Conservation (phyloP, 345 rosid genomes). For the Alliaria petiolata region DNA sequence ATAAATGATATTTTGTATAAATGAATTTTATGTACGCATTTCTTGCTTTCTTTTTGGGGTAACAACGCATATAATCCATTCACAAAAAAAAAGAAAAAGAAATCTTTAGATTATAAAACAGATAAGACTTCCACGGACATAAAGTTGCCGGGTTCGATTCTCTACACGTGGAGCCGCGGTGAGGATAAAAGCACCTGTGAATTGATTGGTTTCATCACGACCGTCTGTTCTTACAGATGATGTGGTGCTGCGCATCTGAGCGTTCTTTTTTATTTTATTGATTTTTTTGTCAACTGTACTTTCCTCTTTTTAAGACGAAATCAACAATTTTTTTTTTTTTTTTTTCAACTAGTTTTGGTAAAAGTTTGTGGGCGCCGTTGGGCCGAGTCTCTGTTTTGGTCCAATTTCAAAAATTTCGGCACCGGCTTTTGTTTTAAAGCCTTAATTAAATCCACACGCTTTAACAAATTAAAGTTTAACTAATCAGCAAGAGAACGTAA, state of each 20-base stretch:
- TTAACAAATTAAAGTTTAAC: no score
- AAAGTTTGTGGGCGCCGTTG: constrained; percentile 17
- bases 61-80: no score
- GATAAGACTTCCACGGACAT: not conserved
- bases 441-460: not conserved
- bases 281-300: not conserved
- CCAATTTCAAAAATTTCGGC: not conserved
- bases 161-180: not conserved
- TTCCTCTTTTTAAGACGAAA: not conserved
- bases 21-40: not conserved
- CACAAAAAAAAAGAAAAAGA: no score
- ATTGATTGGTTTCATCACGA: not conserved
- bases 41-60: no score
- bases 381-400: not conserved
- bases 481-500: no score
- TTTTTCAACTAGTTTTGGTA: not conserved
- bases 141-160: not conserved
- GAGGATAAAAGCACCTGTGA: not conserved
- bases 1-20: not conserved
- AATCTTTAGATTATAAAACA: no score
- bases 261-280: not conserved
- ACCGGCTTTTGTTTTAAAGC: not conserved
- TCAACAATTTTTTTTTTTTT: not conserved
- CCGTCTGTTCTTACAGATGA: not conserved
- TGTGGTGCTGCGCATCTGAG: not conserved